Conservation (phyloP, 148 eudicot species). For the Polygonum aviculare region DNA sequence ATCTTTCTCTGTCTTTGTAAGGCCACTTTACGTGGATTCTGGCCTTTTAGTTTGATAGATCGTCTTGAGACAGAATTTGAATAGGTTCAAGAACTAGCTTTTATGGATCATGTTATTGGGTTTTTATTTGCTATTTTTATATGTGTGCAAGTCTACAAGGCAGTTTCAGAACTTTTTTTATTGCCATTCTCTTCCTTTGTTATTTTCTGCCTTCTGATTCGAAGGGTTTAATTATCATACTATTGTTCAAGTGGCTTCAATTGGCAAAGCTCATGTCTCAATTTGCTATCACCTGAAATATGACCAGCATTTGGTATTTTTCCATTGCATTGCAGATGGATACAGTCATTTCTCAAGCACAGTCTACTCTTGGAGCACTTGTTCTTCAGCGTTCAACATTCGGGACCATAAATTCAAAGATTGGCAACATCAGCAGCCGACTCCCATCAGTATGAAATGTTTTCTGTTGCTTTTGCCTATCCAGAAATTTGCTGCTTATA, state of each 20-base stretch:
- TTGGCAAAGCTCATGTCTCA: not conserved
- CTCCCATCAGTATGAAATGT: slow-evolving; percentile 33
- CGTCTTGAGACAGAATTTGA: not conserved
- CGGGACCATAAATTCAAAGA: slow-evolving; percentile 41
- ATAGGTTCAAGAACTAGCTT: not conserved
- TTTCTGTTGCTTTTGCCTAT: not conserved
- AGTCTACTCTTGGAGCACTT: slow-evolving; percentile 41
- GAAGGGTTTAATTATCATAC: not conserved
- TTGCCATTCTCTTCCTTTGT: not conserved
- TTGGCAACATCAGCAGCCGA: slow-evolving; percentile 44
- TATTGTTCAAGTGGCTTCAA: not conserved
- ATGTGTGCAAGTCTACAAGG: not conserved
- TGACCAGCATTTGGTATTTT: not conserved
- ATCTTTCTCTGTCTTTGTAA: not conserved
- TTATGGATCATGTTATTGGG: not conserved
- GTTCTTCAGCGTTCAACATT: slow-evolving; percentile 44
- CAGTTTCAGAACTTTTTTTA: not conserved
- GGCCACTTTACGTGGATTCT: not conserved
- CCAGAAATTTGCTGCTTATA: not conserved
- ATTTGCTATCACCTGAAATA: not conserved
- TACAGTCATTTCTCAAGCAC: slow-evolving; percentile 44
- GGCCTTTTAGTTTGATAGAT: not conserved
- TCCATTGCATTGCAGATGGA: slow-evolving; percentile 28
- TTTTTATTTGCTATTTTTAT: not conserved
- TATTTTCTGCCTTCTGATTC: not conserved